These are phyloP conservation scores for Suhomyces pyralidae DNA, from an alignment of 805 yeast genomes.

Conservation along the genomic window DNA sequence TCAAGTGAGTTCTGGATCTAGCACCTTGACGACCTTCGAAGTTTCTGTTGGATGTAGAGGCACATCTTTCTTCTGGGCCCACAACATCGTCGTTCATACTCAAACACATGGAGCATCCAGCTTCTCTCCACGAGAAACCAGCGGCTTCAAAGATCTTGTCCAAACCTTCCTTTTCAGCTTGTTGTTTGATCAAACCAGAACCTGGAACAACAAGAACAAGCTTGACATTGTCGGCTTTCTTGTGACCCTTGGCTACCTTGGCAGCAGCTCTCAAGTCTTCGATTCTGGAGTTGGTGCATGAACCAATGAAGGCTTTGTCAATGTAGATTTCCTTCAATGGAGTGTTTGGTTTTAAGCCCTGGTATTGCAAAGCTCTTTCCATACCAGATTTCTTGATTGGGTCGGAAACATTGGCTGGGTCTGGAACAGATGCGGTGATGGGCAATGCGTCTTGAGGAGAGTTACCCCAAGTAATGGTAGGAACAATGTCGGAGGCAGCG, in stretches of 20 bases:
- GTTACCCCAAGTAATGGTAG: slow-evolving; percentile 99
- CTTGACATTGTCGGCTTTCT: slow-evolving; percentile 77
- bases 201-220: slow-evolving; percentile 95
- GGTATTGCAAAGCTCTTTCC: slow-evolving; percentile 87
- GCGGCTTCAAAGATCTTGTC: slow-evolving; percentile 88
- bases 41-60: slow-evolving; percentile 97
- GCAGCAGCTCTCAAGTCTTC: slow-evolving; percentile 98
- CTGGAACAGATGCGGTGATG: slow-evolving; percentile 85
- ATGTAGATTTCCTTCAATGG: slow-evolving; percentile 71
- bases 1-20: slow-evolving; percentile 87
- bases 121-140: slow-evolving; percentile 98
- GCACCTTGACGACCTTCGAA: slow-evolving; percentile 99
- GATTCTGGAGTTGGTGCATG: slow-evolving; percentile 96
- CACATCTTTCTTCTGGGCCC: slow-evolving; percentile 94
- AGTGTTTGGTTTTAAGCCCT: slow-evolving; percentile 84
- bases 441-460: slow-evolving; percentile 99
- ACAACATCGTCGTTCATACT: slow-evolving; percentile 99
- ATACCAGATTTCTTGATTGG: slow-evolving; percentile 78
- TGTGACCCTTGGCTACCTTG: slow-evolving; percentile 82
- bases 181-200: slow-evolving; percentile 88
- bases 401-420: slow-evolving; percentile 70
- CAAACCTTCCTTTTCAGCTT: slow-evolving; percentile 93
- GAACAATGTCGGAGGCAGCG: slow-evolving; percentile 80
- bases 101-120: slow-evolving; percentile 99
- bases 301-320: slow-evolving; percentile 96